Base-by-base conservation (phyloP, 768 basidiomycete genomes). In the Auricularia auricula-judae region DNA sequence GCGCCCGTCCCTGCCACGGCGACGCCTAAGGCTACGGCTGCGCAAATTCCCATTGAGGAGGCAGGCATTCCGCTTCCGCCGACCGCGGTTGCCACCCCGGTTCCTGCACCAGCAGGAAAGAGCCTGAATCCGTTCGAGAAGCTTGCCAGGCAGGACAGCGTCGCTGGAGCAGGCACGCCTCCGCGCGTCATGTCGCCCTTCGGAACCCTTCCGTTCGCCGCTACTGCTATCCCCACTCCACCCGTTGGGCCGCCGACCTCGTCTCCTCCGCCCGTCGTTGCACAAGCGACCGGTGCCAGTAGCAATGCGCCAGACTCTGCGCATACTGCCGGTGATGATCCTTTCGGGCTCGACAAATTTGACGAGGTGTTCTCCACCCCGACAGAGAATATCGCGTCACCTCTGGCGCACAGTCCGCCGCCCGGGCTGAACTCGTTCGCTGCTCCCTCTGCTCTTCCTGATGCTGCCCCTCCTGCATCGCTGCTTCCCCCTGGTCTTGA, bases 41-140 rank as follows among this genome's bases (percentile, higher is more conserved):
- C 67, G 56, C 43, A 63, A 66, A 72, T 77, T 61, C 79, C 84
- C 21, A 16, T 61, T 23, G 18, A 66, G 59, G 14, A 29, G 72
- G 79, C 1, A 79, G 65, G 11, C 10, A 51, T 51, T 18, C 47
- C 39, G 36, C 23, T 51, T 12, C 36, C 36, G 23, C 36, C 58
- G 4, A 60, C 39, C 29, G 58, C 58, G 35, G 63, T 68, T 36
- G 74, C 85, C 67, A 81, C 83, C 10, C 67, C 86, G 29, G 66
- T 76, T 3, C 80, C 86, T 68, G 88, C 92, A n/a, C 82, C 86
- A 4, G 74, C 78, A 7, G 69, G 76, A 64, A 90, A 90, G 78
- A 93, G 90, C 70, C 96, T 88, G 71, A 98, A 98, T 73, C 95
- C 94, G 3, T 98, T 98, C 71, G 93, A 91, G 65, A 79, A 87